phyloP scores from a whole-genome alignment of 495 filamentous ascomycete genomes.

The Lepidopterella palustris region DNA sequence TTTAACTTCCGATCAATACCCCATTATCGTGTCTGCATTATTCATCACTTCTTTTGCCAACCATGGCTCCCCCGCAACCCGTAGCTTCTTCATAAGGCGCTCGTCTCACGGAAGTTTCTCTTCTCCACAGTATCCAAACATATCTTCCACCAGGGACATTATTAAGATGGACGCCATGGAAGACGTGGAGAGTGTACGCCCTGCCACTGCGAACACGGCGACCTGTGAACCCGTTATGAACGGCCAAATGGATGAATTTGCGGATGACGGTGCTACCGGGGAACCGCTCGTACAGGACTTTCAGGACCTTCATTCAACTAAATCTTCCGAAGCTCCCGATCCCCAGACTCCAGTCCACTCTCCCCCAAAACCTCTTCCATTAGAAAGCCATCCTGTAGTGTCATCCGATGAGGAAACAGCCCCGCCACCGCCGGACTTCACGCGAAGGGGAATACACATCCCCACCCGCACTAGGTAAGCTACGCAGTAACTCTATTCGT shows the following conservation, averaged over 20 bases:
- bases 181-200: constrained; percentile 2
- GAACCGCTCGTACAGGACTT: constrained; percentile 29
- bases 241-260: neutral
- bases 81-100: constrained; percentile 19
- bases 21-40: neutral
- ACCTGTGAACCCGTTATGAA: constrained; percentile 1
- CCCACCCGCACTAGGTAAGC: constrained; percentile 33
- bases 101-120: constrained; percentile 22
- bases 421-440: constrained; percentile 27
- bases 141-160: constrained; percentile 17
- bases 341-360: constrained; percentile 6
- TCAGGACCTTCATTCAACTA: constrained; percentile 18
- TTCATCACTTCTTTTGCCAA: constrained; percentile 1
- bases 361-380: constrained; percentile 1
- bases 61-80: constrained; percentile 8
- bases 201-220: constrained; percentile 14
- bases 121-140: constrained; percentile 20
- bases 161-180: constrained; percentile 13
- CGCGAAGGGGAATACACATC: constrained; percentile 30
- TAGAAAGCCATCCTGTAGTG: constrained; percentile 17
- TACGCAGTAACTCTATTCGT: neutral
- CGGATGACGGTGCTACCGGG: constrained; percentile 4
- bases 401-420: constrained; percentile 25
- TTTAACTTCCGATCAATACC: neutral
- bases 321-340: constrained; percentile 1